phyloP scores from a whole-genome alignment of 202 grass and related monocot species.

The Zoysia matrella region DNA sequence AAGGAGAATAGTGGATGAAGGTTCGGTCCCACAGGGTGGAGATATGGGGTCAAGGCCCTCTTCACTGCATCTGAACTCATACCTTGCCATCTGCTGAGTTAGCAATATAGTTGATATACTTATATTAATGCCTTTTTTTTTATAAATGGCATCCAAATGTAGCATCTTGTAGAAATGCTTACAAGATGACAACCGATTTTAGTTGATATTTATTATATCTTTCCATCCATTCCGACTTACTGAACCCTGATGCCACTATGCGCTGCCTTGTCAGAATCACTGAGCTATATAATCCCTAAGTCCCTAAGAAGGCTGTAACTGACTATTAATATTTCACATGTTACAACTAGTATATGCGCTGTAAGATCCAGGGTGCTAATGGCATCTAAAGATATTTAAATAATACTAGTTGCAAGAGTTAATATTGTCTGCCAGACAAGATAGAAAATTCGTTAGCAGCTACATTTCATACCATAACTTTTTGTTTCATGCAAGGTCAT shows the following conservation, averaged over 20 bases:
- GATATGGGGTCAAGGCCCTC: not conserved
- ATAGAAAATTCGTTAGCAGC: slow-evolving; percentile 2
- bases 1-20: slow-evolving; percentile 24
- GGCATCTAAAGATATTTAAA: not conserved
- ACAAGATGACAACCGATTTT: slow-evolving; percentile 10
- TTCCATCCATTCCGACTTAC: slow-evolving; percentile 11
- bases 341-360: not conserved
- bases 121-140: not conserved
- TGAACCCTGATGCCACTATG: not conserved
- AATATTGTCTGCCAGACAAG: not conserved
- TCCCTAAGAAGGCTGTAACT: not conserved
- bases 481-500: not conserved
- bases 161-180: slow-evolving; percentile 27
- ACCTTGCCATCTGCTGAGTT: not conserved
- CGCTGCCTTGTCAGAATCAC: not conserved
- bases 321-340: not conserved
- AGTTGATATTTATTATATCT: not conserved
- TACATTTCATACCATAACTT: slow-evolving; percentile 7
- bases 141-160: slow-evolving; percentile 7
- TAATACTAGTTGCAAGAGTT: not conserved
- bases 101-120: slow-evolving; percentile 1
- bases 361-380: not conserved
- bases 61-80: slow-evolving; percentile 9
- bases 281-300: not conserved
- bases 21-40: not conserved